Base-by-base conservation (phyloP, 1,139 yeast species). In the Pichia sp. region DNA sequence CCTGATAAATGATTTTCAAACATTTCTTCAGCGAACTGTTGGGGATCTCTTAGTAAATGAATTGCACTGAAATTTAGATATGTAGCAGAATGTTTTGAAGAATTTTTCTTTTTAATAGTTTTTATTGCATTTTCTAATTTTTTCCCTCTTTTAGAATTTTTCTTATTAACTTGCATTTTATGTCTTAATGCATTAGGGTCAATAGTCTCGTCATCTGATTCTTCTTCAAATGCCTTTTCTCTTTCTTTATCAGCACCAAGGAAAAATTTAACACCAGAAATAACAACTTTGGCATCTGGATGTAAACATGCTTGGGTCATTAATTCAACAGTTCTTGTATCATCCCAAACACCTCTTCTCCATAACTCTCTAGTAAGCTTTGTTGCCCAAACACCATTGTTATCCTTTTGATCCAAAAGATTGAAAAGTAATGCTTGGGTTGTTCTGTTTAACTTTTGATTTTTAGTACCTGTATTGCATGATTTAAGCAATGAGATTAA, bases 271-370 rank as follows among this genome's bases (percentile, higher is more conserved):
- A 87, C 94, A 47, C 97, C 98, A 2, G 97, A 86, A 48, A 83
- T 70, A 11, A 95, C 86, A 43, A 92, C 95, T 66, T 92, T 92
- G 12, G 80, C 75, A 56, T 90, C 95, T 10, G 85, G 80, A 60
- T 89, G 96, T 49, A 86, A 66, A 2, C 97, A 89, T 1, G 97
- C 97, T 58, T 87, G 95, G 3, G 95, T 84, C 97, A 94, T 90
- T 58, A 92, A 80, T 65, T 92, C 98, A 25, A 92, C 96, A 0
- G 97, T 84, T 56, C 97, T 73, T 1, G 96, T 77, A 65, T 92
- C 99, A 63, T 89, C 97, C 99, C 99, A 92, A 50, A 92, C 84
- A 59, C 96, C 96, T 61, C 97, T 75, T 68, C 95, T 77, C 99
- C 99, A 92, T 46, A 92, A 72, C 64, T 92, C 97, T 62, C 97